Percentiles rank a stretch among this genome's conserved stretches.
Evolutionary conservation across 345 rosid species (phyloP).

Genomic region (Salix dunnii): DNA sequence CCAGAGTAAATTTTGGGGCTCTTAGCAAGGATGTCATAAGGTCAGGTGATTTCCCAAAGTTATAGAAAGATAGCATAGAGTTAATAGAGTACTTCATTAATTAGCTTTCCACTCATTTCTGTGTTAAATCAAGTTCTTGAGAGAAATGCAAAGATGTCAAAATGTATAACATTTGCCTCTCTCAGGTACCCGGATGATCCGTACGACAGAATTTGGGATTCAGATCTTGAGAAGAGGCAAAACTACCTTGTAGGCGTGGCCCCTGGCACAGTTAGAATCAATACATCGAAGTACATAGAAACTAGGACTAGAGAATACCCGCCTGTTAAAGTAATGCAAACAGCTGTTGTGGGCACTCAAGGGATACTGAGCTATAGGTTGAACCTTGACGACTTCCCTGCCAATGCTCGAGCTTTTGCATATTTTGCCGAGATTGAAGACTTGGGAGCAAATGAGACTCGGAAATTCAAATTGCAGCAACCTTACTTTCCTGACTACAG

Average conservation of each 20-base stretch:
- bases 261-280: conserved; percentile 70
- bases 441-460: conserved; percentile 57
- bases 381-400: conserved; percentile 93
- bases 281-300: conserved; percentile 54
- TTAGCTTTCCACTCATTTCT: background rate
- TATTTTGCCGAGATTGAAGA: conserved; percentile 94
- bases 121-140: background rate
- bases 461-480: conserved; percentile 65
- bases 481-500: conserved; percentile 75
- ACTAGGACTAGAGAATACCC: conserved; percentile 80
- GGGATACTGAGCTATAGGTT: conserved; percentile 69
- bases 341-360: conserved; percentile 86
- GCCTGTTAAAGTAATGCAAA: conserved; percentile 96
- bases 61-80: background rate
- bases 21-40: conserved; percentile 54
- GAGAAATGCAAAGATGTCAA: background rate
- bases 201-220: conserved; percentile 96
- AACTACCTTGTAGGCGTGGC: conserved; percentile 89
- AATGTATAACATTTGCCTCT: background rate
- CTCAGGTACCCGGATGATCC: conserved; percentile 98
- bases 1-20: conserved; percentile 95
- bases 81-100: background rate
- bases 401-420: conserved; percentile 88
- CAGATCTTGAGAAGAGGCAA: conserved; percentile 75
- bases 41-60: conserved; percentile 31